Conservation (phyloP, 1,284 basidiomycete species). For the Pisolithus thermaeus region DNA sequence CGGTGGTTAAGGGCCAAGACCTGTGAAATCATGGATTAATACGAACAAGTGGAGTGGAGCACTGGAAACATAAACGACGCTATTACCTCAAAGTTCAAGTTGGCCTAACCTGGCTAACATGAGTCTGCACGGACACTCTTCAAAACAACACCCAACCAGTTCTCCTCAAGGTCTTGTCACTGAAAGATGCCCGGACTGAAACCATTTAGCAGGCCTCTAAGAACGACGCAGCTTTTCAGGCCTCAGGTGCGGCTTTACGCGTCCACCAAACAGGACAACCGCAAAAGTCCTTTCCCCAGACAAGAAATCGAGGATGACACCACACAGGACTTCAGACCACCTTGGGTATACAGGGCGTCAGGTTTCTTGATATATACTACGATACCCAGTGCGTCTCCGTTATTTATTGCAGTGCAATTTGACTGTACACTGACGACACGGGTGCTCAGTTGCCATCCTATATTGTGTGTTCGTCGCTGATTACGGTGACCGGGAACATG, state of each 20-base stretch:
- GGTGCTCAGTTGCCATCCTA: constrained; percentile 38
- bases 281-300: neutral
- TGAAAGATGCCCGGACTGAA: constrained; percentile 1
- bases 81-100: too few relatives aligned
- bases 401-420: neutral
- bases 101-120: too few relatives aligned
- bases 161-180: neutral
- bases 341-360: constrained; percentile 49
- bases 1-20: neutral
- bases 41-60: constrained; percentile 8
- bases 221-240: neutral
- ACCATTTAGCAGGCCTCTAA: neutral
- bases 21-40: neutral
- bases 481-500: constrained; percentile 64
- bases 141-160: too few relatives aligned
- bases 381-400: constrained; percentile 41
- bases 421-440: neutral
- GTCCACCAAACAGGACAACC: neutral
- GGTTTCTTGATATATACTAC: constrained; percentile 40
- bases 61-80: neutral
- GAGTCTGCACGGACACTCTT: too few relatives aligned
- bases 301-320: constrained; percentile 12
- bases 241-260: neutral
- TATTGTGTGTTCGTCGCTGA: constrained; percentile 62
- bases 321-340: constrained; percentile 42